Percentiles rank a stretch among this genome's conserved stretches.
phyloP scores from a whole-genome alignment of 169 alveolate species.

The Babesia sp. region DNA sequence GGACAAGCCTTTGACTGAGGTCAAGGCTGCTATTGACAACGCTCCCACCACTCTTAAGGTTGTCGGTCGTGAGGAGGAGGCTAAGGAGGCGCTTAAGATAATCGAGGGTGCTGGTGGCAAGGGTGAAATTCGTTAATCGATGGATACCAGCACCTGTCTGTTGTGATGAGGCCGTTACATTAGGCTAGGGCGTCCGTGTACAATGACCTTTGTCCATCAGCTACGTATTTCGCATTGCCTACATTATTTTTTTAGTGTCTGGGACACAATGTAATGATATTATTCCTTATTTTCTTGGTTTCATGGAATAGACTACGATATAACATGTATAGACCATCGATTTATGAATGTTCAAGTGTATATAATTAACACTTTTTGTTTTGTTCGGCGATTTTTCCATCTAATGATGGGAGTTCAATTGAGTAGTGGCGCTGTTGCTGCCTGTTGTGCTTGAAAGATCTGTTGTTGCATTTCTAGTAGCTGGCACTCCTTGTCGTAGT shows the following conservation, averaged over 20 bases:
- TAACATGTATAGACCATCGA: too few species aligned
- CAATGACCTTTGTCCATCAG: too few species aligned
- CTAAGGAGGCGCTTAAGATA: slow-evolving; percentile 40
- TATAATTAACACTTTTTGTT: too few species aligned
- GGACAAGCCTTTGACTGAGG: slow-evolving; percentile 64
- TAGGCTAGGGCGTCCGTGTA: too few species aligned
- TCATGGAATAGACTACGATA: too few species aligned
- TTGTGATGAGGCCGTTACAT: too few species aligned
- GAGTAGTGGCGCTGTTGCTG: slow-evolving; percentile 75
- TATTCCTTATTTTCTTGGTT: too few species aligned
- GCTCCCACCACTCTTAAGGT: slow-evolving; percentile 70
- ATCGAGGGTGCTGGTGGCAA: slow-evolving; percentile 50
- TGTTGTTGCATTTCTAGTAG: slow-evolving; percentile 79
- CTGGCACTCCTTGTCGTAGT: slow-evolving; percentile 80
- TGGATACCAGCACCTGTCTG: too few species aligned
- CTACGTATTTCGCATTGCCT: too few species aligned
- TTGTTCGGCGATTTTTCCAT: background rate
- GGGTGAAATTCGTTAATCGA: slow-evolving; percentile 4
- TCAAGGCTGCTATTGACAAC: slow-evolving; percentile 74
- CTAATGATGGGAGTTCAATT: slow-evolving; percentile 40
- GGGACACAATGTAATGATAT: too few species aligned
- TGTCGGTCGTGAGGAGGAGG: slow-evolving; percentile 63
- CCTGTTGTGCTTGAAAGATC: slow-evolving; percentile 77
- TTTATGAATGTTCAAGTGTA: too few species aligned
- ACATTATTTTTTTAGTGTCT: too few species aligned